These are phyloP conservation scores for Zanthoxylum bungeanum DNA, from an alignment of 345 rosid genomes.

Conservation along the genomic window DNA sequence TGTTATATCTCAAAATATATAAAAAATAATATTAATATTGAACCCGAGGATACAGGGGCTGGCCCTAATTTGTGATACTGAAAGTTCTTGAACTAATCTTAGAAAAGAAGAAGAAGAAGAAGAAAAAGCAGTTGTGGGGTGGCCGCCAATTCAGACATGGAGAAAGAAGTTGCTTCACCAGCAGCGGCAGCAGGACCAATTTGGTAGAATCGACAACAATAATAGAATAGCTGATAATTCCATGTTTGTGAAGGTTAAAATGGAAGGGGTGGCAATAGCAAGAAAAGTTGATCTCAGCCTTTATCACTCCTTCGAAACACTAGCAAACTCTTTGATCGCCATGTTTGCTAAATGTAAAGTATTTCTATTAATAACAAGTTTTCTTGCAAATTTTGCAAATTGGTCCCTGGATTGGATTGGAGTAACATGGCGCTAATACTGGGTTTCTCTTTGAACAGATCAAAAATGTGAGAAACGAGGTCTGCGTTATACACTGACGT, in stretches of 20 bases:
- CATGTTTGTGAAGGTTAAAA: constrained; percentile 66
- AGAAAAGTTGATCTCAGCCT: constrained; percentile 56
- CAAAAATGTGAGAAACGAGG: constrained; percentile 19
- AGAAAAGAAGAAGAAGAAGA: constrained; percentile 29
- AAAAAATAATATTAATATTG: too few relatives aligned
- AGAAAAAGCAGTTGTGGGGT: constrained; percentile 48
- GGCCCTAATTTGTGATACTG: too few relatives aligned
- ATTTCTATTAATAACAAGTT: too few relatives aligned
- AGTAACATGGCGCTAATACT: neutral
- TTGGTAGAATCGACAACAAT: constrained; percentile 6
- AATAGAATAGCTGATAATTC: constrained; percentile 24
- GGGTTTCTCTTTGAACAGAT: constrained; percentile 19
- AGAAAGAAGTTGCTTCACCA: constrained; percentile 43
- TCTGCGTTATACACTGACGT: constrained; percentile 36
- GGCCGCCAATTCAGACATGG: constrained; percentile 80
- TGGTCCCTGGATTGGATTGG: neutral
- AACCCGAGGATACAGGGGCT: too few relatives aligned
- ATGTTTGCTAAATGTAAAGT: constrained; percentile 52
- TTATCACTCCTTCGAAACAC: constrained; percentile 44
- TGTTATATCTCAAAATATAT: too few relatives aligned
- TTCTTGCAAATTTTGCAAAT: neutral
- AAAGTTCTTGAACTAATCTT: neutral
- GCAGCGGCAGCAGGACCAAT: constrained; percentile 6
- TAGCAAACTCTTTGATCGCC: constrained; percentile 39
- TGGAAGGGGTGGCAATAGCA: constrained; percentile 67